phyloP scores from a whole-genome alignment of 306 rosid species.

The Pachyrhizus erosus region DNA sequence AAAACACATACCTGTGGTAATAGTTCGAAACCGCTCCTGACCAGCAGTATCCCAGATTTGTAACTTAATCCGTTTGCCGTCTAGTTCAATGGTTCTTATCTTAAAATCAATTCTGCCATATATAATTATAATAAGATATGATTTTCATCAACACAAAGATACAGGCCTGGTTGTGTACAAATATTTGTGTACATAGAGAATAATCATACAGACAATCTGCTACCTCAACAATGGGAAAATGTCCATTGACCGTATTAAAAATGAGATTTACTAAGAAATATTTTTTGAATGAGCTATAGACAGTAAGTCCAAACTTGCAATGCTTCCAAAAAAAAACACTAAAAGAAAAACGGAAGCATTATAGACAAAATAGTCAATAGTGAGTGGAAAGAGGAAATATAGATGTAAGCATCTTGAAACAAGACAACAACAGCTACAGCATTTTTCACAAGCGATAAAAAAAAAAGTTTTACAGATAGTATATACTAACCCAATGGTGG shows the following conservation, averaged over 20 bases:
- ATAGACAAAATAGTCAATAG: neutral
- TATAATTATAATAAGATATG: slow-evolving; percentile 29
- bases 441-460: neutral
- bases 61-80: slow-evolving; percentile 76
- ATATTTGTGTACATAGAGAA: slow-evolving; percentile 17
- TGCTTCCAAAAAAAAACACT: slow-evolving; percentile 34
- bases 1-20: slow-evolving; percentile 69
- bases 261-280: no score
- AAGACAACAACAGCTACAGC: slow-evolving; percentile 17
- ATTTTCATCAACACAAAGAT: slow-evolving; percentile 10
- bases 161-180: slow-evolving; percentile 20
- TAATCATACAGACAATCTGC: slow-evolving; percentile 17
- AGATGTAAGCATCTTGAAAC: slow-evolving; percentile 2
- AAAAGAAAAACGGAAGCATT: no score
- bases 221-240: slow-evolving; percentile 13
- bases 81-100: slow-evolving; percentile 90
- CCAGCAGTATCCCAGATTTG: slow-evolving; percentile 97
- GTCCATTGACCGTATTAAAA: no score
- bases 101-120: slow-evolving; percentile 80
- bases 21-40: slow-evolving; percentile 87
- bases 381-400: neutral
- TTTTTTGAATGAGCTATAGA: slow-evolving; percentile 13
- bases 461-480: neutral
- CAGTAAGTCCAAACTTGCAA: neutral
- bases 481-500: slow-evolving; percentile 86